Conservation (phyloP, 331 rosid genomes). For the Quercus tomentella region DNA sequence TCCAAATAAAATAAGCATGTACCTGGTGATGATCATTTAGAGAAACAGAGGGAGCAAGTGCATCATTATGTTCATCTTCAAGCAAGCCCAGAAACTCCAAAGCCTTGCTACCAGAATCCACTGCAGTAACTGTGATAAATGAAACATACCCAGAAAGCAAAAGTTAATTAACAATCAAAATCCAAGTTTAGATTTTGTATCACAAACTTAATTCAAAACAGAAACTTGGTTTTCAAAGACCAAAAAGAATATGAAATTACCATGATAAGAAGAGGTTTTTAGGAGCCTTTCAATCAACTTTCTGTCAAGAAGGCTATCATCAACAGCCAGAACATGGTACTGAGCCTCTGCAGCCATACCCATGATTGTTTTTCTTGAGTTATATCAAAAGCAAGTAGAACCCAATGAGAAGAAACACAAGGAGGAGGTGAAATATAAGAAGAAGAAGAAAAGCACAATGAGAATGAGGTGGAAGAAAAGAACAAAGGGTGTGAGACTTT, state of each 20-base stretch:
- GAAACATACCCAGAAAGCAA: slow-evolving; percentile 11
- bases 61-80: slow-evolving; percentile 36
- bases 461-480: neutral
- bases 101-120: slow-evolving; percentile 92
- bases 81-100: slow-evolving; percentile 68
- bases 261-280: slow-evolving; percentile 80
- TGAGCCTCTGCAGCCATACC: slow-evolving; percentile 42
- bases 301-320: slow-evolving; percentile 72
- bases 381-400: neutral
- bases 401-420: neutral
- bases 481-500: slow-evolving; percentile 32
- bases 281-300: slow-evolving; percentile 84
- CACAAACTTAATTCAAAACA: too few species aligned
- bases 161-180: neutral
- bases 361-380: slow-evolving; percentile 26
- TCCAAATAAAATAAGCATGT: neutral
- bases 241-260: slow-evolving; percentile 26
- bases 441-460: neutral
- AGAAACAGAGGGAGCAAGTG: slow-evolving; percentile 29
- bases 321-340: slow-evolving; percentile 91
- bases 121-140: slow-evolving; percentile 60
- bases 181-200: neutral
- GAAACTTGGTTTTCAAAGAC: too few species aligned
- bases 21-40: slow-evolving; percentile 48
- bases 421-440: neutral